These are phyloP conservation scores for Vanilla planifolia DNA, from an alignment of 106 monocot species.

Conservation along the genomic window DNA sequence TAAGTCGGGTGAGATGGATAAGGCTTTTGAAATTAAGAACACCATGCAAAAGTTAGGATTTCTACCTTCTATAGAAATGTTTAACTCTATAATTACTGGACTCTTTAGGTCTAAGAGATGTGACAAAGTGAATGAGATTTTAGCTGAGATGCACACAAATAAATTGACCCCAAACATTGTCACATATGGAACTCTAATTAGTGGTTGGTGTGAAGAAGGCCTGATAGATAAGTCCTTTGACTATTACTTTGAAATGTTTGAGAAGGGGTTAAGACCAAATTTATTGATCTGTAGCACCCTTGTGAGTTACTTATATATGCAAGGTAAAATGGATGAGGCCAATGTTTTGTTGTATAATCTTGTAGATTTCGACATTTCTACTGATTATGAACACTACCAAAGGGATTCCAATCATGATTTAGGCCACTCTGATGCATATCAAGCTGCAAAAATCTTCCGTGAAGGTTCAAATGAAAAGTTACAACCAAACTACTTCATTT, in stretches of 20 bases:
- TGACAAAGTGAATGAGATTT: slow-evolving; percentile 36
- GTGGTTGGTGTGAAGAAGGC: slow-evolving; percentile 86
- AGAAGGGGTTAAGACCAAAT: slow-evolving; percentile 58
- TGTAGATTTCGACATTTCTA: slow-evolving; percentile 34
- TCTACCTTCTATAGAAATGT: slow-evolving; percentile 66
- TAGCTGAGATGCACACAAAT: slow-evolving; percentile 41
- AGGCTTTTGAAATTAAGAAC: slow-evolving; percentile 46
- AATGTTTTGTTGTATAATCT: slow-evolving; percentile 64
- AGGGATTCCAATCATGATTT: background rate
- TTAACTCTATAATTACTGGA: slow-evolving; percentile 72
- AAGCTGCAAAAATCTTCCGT: slow-evolving; percentile 23
- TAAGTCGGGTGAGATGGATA: slow-evolving; percentile 52
- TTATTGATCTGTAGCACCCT: slow-evolving; percentile 55
- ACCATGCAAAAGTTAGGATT: slow-evolving; percentile 62
- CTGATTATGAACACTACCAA: slow-evolving; percentile 12
- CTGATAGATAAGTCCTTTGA: slow-evolving; percentile 50
- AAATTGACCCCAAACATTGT: slow-evolving; percentile 46
- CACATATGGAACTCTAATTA: slow-evolving; percentile 77
- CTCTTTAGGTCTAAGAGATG: slow-evolving; percentile 35
- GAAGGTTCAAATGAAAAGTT: slow-evolving; percentile 15
- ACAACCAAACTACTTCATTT: slow-evolving; percentile 49
- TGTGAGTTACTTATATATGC: slow-evolving; percentile 61
- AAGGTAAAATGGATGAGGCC: slow-evolving; percentile 69
- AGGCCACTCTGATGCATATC: slow-evolving; percentile 12
- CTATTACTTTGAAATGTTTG: slow-evolving; percentile 52